phyloP scores from a whole-genome alignment of 805 yeast genomes.

The Candida ipomoeae region DNA sequence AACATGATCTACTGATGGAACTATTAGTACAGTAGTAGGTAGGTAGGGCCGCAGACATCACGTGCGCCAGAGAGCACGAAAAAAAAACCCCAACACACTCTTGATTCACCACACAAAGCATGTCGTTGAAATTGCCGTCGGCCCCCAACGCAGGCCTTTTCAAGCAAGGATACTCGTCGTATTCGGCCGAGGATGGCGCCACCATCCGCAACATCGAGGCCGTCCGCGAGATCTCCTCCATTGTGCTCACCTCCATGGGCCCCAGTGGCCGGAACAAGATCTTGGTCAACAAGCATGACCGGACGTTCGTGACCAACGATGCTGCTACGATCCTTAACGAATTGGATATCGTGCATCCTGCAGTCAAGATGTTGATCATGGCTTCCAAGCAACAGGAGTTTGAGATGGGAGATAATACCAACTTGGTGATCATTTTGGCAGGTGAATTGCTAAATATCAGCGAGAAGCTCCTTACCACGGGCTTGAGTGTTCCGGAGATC shows the following conservation, averaged over 20 bases:
- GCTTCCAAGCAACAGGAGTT: conserved; percentile 95
- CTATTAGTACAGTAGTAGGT: too few species aligned
- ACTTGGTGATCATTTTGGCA: conserved; percentile 84
- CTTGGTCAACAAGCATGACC: conserved; percentile 82
- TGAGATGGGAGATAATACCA: conserved; percentile 97
- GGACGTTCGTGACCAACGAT: conserved; percentile 87
- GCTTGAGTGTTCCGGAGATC: conserved; percentile 88
- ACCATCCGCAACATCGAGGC: conserved; percentile 90
- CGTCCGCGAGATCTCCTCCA: conserved; percentile 84
- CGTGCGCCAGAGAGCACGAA: neutral
- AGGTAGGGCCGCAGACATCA: neutral
- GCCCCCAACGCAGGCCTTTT: conserved; percentile 93
- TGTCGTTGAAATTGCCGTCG: conserved; percentile 88
- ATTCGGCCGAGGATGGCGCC: conserved; percentile 90
- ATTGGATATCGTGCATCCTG: conserved; percentile 93
- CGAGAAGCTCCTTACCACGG: conserved; percentile 78
- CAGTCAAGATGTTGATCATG: conserved; percentile 92
- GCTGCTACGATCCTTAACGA: conserved; percentile 97
- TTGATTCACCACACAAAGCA: conserved; percentile 20
- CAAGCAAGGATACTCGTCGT: conserved; percentile 90
- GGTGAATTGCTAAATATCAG: conserved; percentile 88
- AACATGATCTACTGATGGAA: neutral
- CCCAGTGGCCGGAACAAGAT: conserved; percentile 97
- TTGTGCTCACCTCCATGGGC: conserved; percentile 92
- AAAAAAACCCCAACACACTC: neutral